Percentiles rank a stretch among this genome's conserved stretches.
These are phyloP conservation scores for Arxiozyma telluris DNA, from an alignment of 1,139 yeast genomes.

Conservation along the genomic window DNA sequence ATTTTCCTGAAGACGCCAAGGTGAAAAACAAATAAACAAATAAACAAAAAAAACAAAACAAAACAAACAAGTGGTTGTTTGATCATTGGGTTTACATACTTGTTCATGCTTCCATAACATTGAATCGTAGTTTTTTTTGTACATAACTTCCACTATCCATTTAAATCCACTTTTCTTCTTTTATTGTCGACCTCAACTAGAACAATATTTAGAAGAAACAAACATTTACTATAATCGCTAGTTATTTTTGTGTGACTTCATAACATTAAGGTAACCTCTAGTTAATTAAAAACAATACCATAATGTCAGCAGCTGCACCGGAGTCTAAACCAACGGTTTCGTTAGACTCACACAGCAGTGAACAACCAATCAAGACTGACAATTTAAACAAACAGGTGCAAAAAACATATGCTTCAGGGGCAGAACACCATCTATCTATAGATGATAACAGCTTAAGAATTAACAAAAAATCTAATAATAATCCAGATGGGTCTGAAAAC, in stretches of 20 bases:
- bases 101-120: not conserved
- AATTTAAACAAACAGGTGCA: slow-evolving; percentile 7
- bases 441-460: not conserved
- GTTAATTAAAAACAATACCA: not conserved
- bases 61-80: not conserved
- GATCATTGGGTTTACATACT: not conserved
- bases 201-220: no score
- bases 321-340: not conserved
- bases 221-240: no score
- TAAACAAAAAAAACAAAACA: not conserved
- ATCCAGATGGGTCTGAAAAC: not conserved
- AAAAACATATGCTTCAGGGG: slow-evolving; percentile 8
- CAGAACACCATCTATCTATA: slow-evolving; percentile 5
- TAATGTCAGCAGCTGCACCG: not conserved
- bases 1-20: not conserved
- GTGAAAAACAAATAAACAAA: no score
- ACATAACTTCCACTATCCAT: no score
- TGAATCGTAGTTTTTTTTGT: not conserved
- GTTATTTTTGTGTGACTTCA: not conserved
- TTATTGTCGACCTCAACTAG: no score
- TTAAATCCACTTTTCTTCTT: no score
- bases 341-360: not conserved
- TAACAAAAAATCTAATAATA: not conserved
- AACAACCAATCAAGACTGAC: not conserved
- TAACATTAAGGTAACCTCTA: not conserved